phyloP scores from a whole-genome alignment of 2,329 filamentous ascomycete species.

The Stagonosporopsis vannaccii region DNA sequence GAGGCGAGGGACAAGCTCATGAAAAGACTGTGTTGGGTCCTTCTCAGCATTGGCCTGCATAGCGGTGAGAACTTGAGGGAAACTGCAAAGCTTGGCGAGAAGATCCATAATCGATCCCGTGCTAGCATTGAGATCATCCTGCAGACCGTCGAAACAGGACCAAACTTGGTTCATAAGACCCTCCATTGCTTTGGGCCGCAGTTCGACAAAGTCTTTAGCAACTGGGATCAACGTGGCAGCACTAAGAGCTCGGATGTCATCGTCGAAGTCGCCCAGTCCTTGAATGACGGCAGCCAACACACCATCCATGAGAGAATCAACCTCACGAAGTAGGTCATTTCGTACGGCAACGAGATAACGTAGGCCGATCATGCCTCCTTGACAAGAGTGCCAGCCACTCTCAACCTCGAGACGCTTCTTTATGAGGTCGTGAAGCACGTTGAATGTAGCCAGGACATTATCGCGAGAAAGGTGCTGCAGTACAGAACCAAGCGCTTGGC shows the following conservation, averaged over 20 bases:
- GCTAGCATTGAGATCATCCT: constrained; percentile 94
- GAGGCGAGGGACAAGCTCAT: constrained; percentile 86
- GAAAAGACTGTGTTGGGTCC: constrained; percentile 88
- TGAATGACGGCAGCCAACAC: constrained; percentile 94
- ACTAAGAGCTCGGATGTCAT: constrained; percentile 95
- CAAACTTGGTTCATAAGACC: constrained; percentile 92
- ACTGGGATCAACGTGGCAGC: constrained; percentile 97
- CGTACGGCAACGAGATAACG: constrained; percentile 94
- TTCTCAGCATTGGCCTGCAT: constrained; percentile 87
- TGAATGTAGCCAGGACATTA: constrained; percentile 85
- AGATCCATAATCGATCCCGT: constrained; percentile 99
- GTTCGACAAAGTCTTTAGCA: constrained; percentile 89
- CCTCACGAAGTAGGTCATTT: constrained; percentile 86
- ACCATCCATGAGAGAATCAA: constrained; percentile 87
- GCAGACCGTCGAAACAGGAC: constrained; percentile 96
- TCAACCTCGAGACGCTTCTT: constrained; percentile 75
- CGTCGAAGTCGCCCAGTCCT: constrained; percentile 86
- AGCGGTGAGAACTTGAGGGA: constrained; percentile 87
- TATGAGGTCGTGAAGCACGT: constrained; percentile 84
- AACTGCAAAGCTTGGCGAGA: constrained; percentile 92
- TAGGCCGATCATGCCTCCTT: constrained; percentile 96
- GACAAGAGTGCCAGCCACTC: constrained; percentile 88
- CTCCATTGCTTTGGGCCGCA: constrained; percentile 79
- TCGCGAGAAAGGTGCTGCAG: constrained; percentile 80
- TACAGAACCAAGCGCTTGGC: constrained; percentile 89